Evolutionary conservation across 176 grass and related monocot species (phyloP), one percentile per base, ranked within the genome.

Genomic region (Thalia dealbata): DNA sequence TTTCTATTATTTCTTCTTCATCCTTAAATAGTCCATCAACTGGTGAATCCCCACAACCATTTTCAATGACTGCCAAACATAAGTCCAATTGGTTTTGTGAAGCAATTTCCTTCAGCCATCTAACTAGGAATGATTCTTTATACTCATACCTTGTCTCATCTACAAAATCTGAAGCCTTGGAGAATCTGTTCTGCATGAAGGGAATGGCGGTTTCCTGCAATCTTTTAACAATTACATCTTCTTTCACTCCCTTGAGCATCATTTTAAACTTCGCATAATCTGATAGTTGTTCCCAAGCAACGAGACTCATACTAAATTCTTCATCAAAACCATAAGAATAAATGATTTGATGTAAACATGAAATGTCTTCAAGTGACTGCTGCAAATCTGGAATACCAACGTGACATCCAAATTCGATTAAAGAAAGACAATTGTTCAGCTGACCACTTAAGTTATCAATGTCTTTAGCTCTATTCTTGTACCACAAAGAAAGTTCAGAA

Each of bases 381-480:
- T 82, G 80, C 66, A 97, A 46, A 70, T 89, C 89, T 10, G 42
- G 30, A 60, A 97, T 84, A 52, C 89, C 93, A 76, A 84, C 92
- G 60, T 81, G 89, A 50, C 75, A 90, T 84, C 87, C 89, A 86
- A 90, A 75, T 44, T 97, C 85, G 73, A 92, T 79, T 41, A 92
- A 88, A 28, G 85, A 71, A 43, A 97, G 75, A 76, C 85, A 90
- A 78, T 97, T 92, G 64, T 97, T 89, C 67, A 97, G 75, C 78
- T 97, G 93, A 59, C 93, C 89, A 80, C 93, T 97, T 82, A 92
- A 84, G 81, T 84, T 88, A 80, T 97, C 93, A 83, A 97, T 97
- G 45, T 92, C 89, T 70, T 81, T 90, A 80, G 89, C 87, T 88
- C 93, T 85, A 45, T 80, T 84, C 61, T 45, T 84, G 58, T 97